phyloP scores from a whole-genome alignment of 1,139 yeast species.

The Suhomyces yuchorum region DNA sequence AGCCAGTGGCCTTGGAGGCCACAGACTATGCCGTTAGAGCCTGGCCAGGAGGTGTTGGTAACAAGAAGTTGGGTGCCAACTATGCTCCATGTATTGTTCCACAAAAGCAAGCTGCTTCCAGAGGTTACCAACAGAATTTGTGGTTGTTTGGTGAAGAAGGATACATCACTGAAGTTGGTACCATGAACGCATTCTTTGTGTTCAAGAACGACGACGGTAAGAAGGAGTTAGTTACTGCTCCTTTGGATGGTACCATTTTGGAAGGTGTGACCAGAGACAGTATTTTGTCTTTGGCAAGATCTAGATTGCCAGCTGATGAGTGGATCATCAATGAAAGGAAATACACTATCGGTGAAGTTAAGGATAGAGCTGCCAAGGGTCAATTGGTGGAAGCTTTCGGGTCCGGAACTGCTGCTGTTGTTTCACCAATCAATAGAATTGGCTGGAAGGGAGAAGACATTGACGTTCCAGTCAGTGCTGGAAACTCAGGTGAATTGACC shows the following conservation, averaged over 20 bases:
- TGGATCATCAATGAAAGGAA: constrained; percentile 71
- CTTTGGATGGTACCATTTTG: constrained; percentile 44
- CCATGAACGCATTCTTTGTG: constrained; percentile 45
- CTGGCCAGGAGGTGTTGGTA: constrained; percentile 51
- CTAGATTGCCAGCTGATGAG: constrained; percentile 29
- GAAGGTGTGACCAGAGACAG: constrained; percentile 49
- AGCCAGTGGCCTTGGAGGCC: constrained; percentile 40
- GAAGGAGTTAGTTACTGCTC: constrained; percentile 45
- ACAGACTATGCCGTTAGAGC: constrained; percentile 41
- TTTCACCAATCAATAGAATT: constrained; percentile 86
- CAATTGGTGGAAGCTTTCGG: constrained; percentile 94
- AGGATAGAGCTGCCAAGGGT: constrained; percentile 74
- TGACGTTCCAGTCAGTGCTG: constrained; percentile 73
- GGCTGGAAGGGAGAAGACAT: constrained; percentile 77
- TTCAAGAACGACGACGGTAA: constrained; percentile 35
- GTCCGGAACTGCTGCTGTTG: constrained; percentile 96
- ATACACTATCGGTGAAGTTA: constrained; percentile 78
- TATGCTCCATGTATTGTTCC: constrained; percentile 47
- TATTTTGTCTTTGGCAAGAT: constrained; percentile 37
- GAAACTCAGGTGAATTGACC: constrained; percentile 83
- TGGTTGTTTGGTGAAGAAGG: constrained; percentile 47
- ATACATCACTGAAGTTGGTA: constrained; percentile 49
- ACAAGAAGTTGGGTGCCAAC: constrained; percentile 48
- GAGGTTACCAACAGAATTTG: constrained; percentile 45
- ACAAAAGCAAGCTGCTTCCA: constrained; percentile 34